Base-by-base conservation (phyloP, 2,329 filamentous ascomycete genomes). In the Monosporascus sp. region DNA sequence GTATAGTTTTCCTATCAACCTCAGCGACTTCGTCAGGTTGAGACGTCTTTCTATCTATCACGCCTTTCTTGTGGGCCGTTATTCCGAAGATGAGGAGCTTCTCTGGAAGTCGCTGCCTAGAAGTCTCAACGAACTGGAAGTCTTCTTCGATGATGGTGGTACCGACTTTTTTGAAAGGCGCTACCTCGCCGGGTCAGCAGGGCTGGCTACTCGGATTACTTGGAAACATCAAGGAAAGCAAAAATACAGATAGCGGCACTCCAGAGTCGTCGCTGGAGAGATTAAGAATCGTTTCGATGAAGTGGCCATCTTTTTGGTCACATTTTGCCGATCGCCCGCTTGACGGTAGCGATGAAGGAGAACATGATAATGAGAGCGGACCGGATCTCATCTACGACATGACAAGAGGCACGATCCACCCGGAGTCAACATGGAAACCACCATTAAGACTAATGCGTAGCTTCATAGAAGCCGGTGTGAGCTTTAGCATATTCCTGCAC, bases 101-200 rank as follows among this genome's bases (percentile, higher is more conserved):
- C 20, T 55, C 27, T 48, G 51, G 37, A 39, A 52, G n/a, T 44
- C 25, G 15, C n/a, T 55, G 20, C 50, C 53, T 15, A 46, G 44
- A 44, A 48, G 47, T 38, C 24, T 55, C 11, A 25, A 55, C 24
- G 50, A 55, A 37, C 48, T 55, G 14, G 53, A 55, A 15, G 42
- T 53, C 24, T 44, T 37, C 42, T 49, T 36, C 24, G 51, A 45
- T 39, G 42, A 47, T 27, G n/a, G n/a, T 44, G 46, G 47, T 27
- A n/a, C 39, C 11, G n/a, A 25, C 8, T 44, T 50, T 50, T 18
- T 27, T 50, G 25, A n/a, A 8, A 6, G 22, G 44, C 11, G 47
- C 45, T 24, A 15, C 24, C 11, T 11, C n/a, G 15, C 38, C 9
- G 3, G 5, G 9, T 11, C 9, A 15, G 17, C 51, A 27, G 47